Evolutionary conservation across 2,329 filamentous ascomycete genomes (phyloP), one percentile per base, ranked within the genome.

Genomic region (Nigrospora sphaerica): DNA sequence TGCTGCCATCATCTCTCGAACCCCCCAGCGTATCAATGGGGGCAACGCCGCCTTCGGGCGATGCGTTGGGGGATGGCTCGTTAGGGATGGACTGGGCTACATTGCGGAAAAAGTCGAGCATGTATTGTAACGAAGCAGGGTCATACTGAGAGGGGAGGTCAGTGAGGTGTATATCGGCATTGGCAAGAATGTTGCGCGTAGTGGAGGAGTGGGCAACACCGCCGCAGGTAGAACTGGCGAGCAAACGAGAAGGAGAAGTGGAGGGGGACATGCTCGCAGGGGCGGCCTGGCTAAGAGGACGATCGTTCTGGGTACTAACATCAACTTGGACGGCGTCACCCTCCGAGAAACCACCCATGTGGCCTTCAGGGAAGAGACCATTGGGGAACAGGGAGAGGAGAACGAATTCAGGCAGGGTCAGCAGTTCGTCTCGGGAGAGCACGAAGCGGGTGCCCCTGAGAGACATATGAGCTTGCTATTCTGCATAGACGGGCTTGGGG

Each of bases 361-460:
- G 92, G 14, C 92, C 91, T 66, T 98, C 93, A 6, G 93, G 93
- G 52, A 98, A 90, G 19, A 98, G 78, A n/a, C 93, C 93, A 64
- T 98, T 98, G 35, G 93, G 93, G 59, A 98, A 98, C 36, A 98
- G 77, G n/a, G 93, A 98, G 36, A 98, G 75, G 39, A 98, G 78
- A 39, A 98, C 93, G 61, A 98, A 98, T 72, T 98, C 93, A 45
- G 93, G 93, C 42, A 98, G 77, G 11, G 93, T 98, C 53, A 98
- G 74, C 44, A 98, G 79, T 68, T 98, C 93, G 62, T 98, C 93
- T 63, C 93, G 78, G 13, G 92, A 97, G 42, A 98, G 80, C 16
- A 91, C 91, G 66, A 98, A 98, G 56, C 88, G 85, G 48, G 86
- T 93, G 56, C 92, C 93, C 68, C 93, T 96, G 60, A 52, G 44